Evolutionary conservation across 257 asterid species (phyloP).

Genomic region (Lantana camara): DNA sequence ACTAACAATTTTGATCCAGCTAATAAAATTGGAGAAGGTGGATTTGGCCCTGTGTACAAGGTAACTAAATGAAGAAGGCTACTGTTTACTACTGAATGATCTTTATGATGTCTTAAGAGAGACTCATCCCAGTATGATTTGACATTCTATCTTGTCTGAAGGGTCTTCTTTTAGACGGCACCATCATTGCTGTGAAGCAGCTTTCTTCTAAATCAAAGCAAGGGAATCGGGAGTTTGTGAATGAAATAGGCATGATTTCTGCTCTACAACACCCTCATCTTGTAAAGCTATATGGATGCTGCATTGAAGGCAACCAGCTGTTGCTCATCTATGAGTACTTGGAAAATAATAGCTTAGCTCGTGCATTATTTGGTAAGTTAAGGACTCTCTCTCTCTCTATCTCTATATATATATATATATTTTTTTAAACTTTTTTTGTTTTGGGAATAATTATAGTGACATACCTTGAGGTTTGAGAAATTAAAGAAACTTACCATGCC

Average conservation of each 20-base stretch:
- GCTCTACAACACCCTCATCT: slow-evolving; percentile 67
- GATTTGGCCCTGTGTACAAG: slow-evolving; percentile 68
- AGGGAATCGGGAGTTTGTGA: slow-evolving; percentile 62
- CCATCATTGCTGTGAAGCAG: slow-evolving; percentile 58
- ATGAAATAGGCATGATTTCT: slow-evolving; percentile 65
- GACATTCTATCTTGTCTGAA: slow-evolving; percentile 20
- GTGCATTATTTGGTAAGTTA: slow-evolving; percentile 54
- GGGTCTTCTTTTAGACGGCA: slow-evolving; percentile 53
- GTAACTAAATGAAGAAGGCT: slow-evolving; percentile 19
- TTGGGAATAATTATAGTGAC: too few species aligned
- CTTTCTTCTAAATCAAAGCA: slow-evolving; percentile 64
- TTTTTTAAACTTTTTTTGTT: too few species aligned
- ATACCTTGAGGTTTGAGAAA: too few species aligned
- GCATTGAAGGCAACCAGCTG: slow-evolving; percentile 59
- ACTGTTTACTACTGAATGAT: not conserved
- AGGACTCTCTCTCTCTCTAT: too few species aligned
- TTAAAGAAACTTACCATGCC: too few species aligned
- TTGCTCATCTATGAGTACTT: slow-evolving; percentile 57
- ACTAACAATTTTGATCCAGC: slow-evolving; percentile 60
- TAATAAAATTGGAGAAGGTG: slow-evolving; percentile 71
- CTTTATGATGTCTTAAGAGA: not conserved
- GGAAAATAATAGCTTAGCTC: slow-evolving; percentile 66
- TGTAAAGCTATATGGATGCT: slow-evolving; percentile 62
- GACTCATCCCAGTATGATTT: slow-evolving; percentile 1
- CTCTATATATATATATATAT: too few species aligned